Evolutionary conservation across 2,329 filamentous ascomycete genomes (phyloP), one percentile per base, ranked within the genome.

Genomic region (Penicillium sp.): DNA sequence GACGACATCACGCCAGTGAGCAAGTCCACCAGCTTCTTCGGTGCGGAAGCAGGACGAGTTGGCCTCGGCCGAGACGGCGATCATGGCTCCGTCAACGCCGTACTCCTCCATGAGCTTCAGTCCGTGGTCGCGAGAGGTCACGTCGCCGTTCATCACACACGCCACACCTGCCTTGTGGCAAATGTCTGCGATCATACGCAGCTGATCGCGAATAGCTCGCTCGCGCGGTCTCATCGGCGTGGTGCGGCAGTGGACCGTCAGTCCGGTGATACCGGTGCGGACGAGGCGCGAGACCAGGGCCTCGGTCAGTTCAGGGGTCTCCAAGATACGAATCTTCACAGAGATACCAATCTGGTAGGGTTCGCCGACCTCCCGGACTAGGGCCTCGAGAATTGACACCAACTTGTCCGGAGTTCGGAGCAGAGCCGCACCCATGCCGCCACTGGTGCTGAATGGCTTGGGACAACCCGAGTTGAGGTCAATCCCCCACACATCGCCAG

Each of bases 401-500:
- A 98, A 79, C 61, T 81, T 83, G 55, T 97, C 90, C 0, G 93
- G 91, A 0, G 86, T 91, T 58, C 81, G 82, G 12, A 98, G 79
- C 18, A 98, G 78, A 1, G 90, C 91, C 0, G 93, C 93, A 42
- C 93, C 93, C 93, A 98, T 98, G 42, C 93, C 93, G 51, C 90
- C 90, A 53, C 80, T 81, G 2, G 91, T 95, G 63, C 88, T 95
- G 70, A 98, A 98, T 0, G 91, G 88, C 70, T 98, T 98, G 0
- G 93, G 93, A 65, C 93, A 98, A n/a, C 93, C 93, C 0, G 93
- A 90, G 67, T 98, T 98, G 53, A 98, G 86, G 67, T 97, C 93
- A 59, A 98, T 96, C 51, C 93, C 93, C 0, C 85, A 84, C 3
- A 98, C 93, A 69, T 97, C 89, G 9, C 74, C 79, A 0, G 90